Evolutionary conservation across 2,329 filamentous ascomycete species (phyloP), one percentile per base, ranked within the genome.

Genomic region (Tolypocladium pustulatum): DNA sequence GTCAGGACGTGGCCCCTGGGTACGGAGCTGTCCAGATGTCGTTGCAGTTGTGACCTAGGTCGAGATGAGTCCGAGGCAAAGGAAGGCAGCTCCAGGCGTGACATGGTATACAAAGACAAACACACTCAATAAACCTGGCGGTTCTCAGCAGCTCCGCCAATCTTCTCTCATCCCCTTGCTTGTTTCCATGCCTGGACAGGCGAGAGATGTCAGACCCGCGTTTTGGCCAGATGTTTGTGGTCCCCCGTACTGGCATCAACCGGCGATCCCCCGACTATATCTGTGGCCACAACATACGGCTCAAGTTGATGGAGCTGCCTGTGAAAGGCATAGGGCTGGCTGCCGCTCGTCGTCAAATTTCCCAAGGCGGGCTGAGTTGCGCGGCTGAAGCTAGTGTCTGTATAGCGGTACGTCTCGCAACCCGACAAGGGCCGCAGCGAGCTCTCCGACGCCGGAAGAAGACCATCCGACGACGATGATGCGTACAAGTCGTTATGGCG

Each of bases 101-200:
- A 34, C 49, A 52, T 34, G 27, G 17, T n/a, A n/a, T 20, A 32
- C 20, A 49, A 13, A 53, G 30, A 22, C 43, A 53, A 57, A 57
- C 56, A 57, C 56, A 57, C 56, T 57, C 27, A 8, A 43, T 61
- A 37, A 59, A 56, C 25, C 56, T 57, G 41, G 56, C 20, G 6
- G 57, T 20, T 10, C 49, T 8, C 49, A 10, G n/a, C 49, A 13
- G 17, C 9, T 34, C 49, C 49, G 27, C 49, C 30, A n/a, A 32
- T 52, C 4, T n/a, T 9, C 8, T 4, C 49, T 32, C 12, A 53
- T 43, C 22, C 34, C 25, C 41, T 36, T 22, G 13, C 36, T 27
- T 27, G 27, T 32, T 20, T 52, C 49, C 17, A 10, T 2, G 10
- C 1, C 49, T 13, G 30, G 17, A 15, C 13, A 12, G 27, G 49